Conservation (phyloP, 1,284 basidiomycete genomes). For the Trichosporon coremiiforme region DNA sequence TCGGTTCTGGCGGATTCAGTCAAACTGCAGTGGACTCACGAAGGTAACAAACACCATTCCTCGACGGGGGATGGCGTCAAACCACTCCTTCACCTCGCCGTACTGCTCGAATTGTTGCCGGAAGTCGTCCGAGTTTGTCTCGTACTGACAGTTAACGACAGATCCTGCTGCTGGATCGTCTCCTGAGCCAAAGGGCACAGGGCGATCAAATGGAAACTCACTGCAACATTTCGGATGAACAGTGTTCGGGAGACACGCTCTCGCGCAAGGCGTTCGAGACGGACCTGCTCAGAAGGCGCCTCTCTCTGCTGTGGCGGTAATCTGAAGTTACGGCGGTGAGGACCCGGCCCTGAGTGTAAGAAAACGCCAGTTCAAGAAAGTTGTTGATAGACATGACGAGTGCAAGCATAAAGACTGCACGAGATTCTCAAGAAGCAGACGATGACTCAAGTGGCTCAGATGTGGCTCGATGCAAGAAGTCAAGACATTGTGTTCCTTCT, state of each 20-base stretch:
- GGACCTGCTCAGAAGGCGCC: conserved; percentile 13
- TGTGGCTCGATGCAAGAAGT: conserved; percentile 5
- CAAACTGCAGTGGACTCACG: conserved; percentile 65
- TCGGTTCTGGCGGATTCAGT: no score
- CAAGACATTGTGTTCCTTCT: neutral
- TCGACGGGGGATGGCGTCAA: conserved; percentile 87
- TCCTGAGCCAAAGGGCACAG: neutral
- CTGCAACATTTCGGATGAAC: conserved; percentile 96
- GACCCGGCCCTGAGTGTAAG: conserved; percentile 15
- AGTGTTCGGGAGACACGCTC: conserved; percentile 92
- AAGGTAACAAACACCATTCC: conserved; percentile 98
- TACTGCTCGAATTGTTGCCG: conserved; percentile 81
- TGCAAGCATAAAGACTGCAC: neutral
- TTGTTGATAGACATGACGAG: neutral
- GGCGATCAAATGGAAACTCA: conserved; percentile 51
- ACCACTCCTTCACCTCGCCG: conserved; percentile 95
- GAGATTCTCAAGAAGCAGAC: neutral
- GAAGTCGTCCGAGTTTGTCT: conserved; percentile 82
- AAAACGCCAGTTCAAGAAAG: neutral
- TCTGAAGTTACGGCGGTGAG: conserved; percentile 10
- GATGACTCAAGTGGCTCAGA: conserved; percentile 5
- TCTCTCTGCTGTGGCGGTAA: conserved; percentile 8
- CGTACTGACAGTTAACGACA: conserved; percentile 66
- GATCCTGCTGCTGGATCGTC: neutral
- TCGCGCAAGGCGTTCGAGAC: conserved; percentile 31